Evolutionary conservation across 139 green algal species (phyloP).

Genomic region (Spirogloea muscicola): DNA sequence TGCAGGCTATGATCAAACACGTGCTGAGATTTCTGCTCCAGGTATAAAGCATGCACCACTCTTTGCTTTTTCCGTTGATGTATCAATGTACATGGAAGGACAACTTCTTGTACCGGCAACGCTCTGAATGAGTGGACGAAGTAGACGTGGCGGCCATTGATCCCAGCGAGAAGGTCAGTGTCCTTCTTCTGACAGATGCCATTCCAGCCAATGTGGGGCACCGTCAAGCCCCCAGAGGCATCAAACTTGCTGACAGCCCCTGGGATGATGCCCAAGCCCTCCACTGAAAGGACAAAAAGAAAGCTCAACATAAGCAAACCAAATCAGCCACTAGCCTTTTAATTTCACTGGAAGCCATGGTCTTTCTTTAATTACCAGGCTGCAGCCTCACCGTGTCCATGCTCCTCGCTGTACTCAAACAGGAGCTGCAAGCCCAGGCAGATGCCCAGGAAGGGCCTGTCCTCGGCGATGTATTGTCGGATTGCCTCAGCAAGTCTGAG

Average conservation of each 20-base stretch:
- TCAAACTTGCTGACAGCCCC: constrained; percentile 76
- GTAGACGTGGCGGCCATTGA: constrained; percentile 81
- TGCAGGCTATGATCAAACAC: no score
- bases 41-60: no score
- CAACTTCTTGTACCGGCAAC: constrained; percentile 9
- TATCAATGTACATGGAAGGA: no score
- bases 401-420: constrained; percentile 95
- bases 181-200: constrained; percentile 26
- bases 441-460: constrained; percentile 90
- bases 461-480: constrained; percentile 30
- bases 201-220: constrained; percentile 99
- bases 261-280: constrained; percentile 88
- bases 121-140: constrained; percentile 95
- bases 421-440: constrained; percentile 97
- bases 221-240: constrained; percentile 64
- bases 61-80: no score
- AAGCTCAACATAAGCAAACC: neutral
- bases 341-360: neutral
- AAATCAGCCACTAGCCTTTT: neutral
- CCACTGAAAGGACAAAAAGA: constrained; percentile 45
- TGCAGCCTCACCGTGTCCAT: constrained; percentile 57
- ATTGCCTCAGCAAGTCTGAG: constrained; percentile 36
- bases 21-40: no score
- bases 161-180: constrained; percentile 56
- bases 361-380: constrained; percentile 4